phyloP scores from a whole-genome alignment of 2,329 filamentous ascomycete species.

The Huntiella omanensis region DNA sequence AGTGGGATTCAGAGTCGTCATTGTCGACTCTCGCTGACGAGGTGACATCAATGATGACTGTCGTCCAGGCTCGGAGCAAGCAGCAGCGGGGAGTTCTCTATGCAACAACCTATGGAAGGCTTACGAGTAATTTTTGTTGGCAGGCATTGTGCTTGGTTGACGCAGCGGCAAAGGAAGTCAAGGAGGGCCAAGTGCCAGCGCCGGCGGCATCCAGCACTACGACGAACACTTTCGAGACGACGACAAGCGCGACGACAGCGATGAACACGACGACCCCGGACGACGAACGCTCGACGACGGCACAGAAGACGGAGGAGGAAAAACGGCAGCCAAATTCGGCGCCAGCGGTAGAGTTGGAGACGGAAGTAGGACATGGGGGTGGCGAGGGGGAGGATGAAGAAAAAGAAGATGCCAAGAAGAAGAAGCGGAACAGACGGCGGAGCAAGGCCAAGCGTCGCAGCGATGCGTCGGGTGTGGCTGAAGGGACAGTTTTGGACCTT shows the following conservation, averaged over 20 bases:
- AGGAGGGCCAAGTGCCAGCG: too few species aligned
- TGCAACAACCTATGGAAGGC: slow-evolving; percentile 10
- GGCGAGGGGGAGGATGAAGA: slow-evolving; percentile 1
- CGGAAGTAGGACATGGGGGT: not conserved
- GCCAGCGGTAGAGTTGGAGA: not conserved
- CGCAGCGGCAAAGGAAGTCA: too few species aligned
- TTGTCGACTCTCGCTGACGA: too few species aligned
- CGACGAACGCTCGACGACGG: slow-evolving; percentile 8
- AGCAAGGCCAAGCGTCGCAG: slow-evolving; percentile 10
- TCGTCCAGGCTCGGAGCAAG: too few species aligned
- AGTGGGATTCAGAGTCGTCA: too few species aligned
- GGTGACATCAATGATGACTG: too few species aligned
- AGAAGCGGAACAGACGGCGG: slow-evolving; percentile 8
- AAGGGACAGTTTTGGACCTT: not conserved
- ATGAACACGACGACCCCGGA: too few species aligned
- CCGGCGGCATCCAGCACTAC: too few species aligned
- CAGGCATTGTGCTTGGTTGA: slow-evolving; percentile 3
- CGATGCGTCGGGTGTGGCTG: slow-evolving; percentile 12
- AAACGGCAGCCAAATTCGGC: not conserved
- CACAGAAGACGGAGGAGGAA: not conserved
- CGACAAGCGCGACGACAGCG: too few species aligned
- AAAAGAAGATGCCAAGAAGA: slow-evolving; percentile 8
- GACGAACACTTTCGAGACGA: too few species aligned
- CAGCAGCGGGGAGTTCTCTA: too few species aligned
- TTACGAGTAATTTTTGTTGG: slow-evolving; percentile 12